Conservation (phyloP, 805 yeast species). For the Grigorovia jiainica region DNA sequence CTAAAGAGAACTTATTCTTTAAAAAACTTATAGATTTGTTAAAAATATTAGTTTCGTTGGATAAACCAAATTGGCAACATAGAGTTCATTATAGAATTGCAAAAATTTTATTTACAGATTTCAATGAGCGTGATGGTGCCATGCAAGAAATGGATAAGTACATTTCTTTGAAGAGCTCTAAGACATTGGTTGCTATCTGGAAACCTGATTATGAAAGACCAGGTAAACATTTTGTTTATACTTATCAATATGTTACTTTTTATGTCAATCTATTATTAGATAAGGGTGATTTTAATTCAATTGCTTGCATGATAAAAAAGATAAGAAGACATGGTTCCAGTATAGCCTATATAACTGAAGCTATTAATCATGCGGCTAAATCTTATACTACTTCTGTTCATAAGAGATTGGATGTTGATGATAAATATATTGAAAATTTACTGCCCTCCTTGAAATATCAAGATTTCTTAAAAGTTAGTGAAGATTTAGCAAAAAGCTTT, state of each 20-base stretch:
- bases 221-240: constrained; percentile 83
- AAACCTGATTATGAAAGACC: constrained; percentile 86
- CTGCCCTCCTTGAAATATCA: constrained; percentile 21
- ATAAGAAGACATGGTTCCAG: constrained; percentile 71
- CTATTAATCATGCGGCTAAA: constrained; percentile 19
- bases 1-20: constrained; percentile 22
- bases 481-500: constrained; percentile 13
- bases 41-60: constrained; percentile 41
- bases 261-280: constrained; percentile 46
- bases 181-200: constrained; percentile 80
- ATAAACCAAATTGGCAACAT: constrained; percentile 89
- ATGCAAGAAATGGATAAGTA: constrained; percentile 52
- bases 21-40: constrained; percentile 37
- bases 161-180: constrained; percentile 56
- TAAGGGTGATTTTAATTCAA: constrained; percentile 46
- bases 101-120: constrained; percentile 44
- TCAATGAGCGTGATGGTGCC: constrained; percentile 45
- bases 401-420: constrained; percentile 14
- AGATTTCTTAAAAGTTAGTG: constrained; percentile 16
- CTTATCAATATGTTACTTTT: constrained; percentile 57
- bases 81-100: constrained; percentile 71
- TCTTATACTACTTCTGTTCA: constrained; percentile 17
- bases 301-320: constrained; percentile 57
- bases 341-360: constrained; percentile 40
- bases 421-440: constrained; percentile 19